These are phyloP conservation scores for Rhizopogon rudus DNA, from an alignment of 768 basidiomycete species.

Conservation along the genomic window DNA sequence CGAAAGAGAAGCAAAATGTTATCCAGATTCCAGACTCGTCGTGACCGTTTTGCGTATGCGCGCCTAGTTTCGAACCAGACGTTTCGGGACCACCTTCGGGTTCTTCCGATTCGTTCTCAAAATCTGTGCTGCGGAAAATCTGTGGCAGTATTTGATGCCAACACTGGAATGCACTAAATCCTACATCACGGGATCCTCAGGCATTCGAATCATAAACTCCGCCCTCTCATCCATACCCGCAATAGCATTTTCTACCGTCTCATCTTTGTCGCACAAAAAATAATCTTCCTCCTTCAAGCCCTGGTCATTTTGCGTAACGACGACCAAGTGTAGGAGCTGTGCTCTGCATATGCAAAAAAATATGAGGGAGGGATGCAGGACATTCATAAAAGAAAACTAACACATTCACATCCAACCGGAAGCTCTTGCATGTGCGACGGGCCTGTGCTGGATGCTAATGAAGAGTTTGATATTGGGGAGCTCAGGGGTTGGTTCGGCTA, in stretches of 20 bases:
- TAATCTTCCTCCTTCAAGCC: slow-evolving; percentile 21
- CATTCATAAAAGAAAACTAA: slow-evolving; percentile 4
- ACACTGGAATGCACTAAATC: background rate
- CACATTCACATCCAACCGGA: slow-evolving; percentile 16
- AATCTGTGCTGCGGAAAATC: too few species aligned
- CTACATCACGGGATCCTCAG: background rate
- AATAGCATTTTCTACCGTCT: slow-evolving; percentile 21
- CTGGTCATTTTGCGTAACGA: slow-evolving; percentile 17
- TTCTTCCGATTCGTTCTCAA: too few species aligned
- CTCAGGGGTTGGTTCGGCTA: background rate
- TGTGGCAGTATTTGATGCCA: too few species aligned
- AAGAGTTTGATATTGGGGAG: background rate
- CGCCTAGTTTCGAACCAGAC: too few species aligned
- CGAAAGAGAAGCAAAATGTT: too few species aligned
- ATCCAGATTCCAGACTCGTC: too few species aligned
- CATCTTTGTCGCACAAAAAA: slow-evolving; percentile 23
- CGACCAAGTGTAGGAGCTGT: slow-evolving; percentile 19
- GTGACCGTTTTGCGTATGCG: too few species aligned
- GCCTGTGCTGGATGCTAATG: slow-evolving; percentile 26
- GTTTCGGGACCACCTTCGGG: too few species aligned
- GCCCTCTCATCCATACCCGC: slow-evolving; percentile 8
- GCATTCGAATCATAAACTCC: background rate
- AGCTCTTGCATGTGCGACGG: slow-evolving; percentile 25
- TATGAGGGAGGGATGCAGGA: background rate
- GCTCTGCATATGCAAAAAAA: slow-evolving; percentile 9